Percentiles rank a stretch among this genome's conserved stretches.
Conservation (phyloP, 2,329 filamentous ascomycete genomes). For the Leptographium radiaticola region DNA sequence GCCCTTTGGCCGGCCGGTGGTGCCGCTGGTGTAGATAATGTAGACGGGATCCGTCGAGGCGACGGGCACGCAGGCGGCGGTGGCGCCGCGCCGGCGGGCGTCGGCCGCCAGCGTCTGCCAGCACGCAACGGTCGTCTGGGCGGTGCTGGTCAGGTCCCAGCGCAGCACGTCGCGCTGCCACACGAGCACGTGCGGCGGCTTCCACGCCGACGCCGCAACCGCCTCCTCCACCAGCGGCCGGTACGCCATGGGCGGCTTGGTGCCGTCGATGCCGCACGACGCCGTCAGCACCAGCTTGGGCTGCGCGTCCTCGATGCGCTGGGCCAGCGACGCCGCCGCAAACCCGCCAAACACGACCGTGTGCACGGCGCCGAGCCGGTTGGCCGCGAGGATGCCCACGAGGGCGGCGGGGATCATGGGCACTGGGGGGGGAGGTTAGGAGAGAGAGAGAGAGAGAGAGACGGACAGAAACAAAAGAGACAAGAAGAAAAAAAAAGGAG, state of each 20-base stretch:
- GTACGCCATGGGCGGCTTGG: constrained; percentile 69
- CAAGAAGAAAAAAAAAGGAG: neutral
- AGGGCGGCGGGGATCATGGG: constrained; percentile 87
- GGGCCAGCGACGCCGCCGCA: constrained; percentile 65
- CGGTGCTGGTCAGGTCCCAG: constrained; percentile 51
- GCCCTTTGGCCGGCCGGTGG: constrained; percentile 72
- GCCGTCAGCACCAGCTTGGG: constrained; percentile 73
- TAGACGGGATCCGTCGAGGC: constrained; percentile 71
- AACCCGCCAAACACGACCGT: constrained; percentile 92
- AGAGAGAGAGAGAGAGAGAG: neutral
- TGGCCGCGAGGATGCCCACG: constrained; percentile 73
- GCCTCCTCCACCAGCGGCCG: constrained; percentile 64
- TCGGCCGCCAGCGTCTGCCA: constrained; percentile 70
- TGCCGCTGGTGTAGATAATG: constrained; percentile 80
- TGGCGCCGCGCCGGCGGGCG: constrained; percentile 51
- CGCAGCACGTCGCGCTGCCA: constrained; percentile 71
- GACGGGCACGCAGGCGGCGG: constrained; percentile 64
- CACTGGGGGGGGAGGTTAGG: constrained; percentile 38
- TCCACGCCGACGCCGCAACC: constrained; percentile 51
- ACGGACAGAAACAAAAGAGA: neutral
- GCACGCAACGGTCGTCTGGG: constrained; percentile 22
- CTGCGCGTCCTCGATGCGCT: constrained; percentile 72
- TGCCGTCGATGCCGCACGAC: constrained; percentile 82
- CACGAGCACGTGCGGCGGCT: constrained; percentile 60
- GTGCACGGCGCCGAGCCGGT: constrained; percentile 75